Evolutionary conservation across 345 rosid genomes (phyloP), one percentile per base, ranked within the genome.

Genomic region (Eucalyptus curtisii): DNA sequence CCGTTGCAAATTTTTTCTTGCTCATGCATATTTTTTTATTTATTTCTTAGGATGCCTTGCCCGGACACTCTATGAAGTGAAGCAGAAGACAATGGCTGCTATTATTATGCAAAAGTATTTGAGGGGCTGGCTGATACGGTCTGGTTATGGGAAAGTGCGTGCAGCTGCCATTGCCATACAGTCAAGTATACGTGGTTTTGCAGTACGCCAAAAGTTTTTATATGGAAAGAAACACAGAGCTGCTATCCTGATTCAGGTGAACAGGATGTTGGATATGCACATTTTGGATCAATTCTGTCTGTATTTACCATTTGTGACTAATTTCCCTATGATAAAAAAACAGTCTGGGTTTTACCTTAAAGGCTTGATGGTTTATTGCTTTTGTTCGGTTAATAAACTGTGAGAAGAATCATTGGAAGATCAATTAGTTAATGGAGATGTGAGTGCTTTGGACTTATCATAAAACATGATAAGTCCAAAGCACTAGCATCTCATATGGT

Each of bases 161-260:
- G 93, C 93, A 40, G 97, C 97, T 87, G 92, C 95, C 88, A 85
- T 93, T 88, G 71, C 90, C 88, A 87, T 98, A 47, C 99, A 98
- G 93, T 94, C 98, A 87, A 90, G 89, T 89, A 92, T 98, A 82
- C 95, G 94, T 66, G 96, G 96, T 90, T 93, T 95, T 92, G 94
- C 92, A 90, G 90, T 92, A 87, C 95, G 97, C 64, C 89, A 91
- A 88, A 94, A 90, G 87, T 95, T 94, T 92, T 68, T 94, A 87
- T 90, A 89, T 86, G 90, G 85, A 88, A 98, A 93, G 97, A 93
- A 92, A 89, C 93, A 91, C n/a, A 93, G 92, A 91, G 97, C 99
- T 92, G 97, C 98, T 20, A 82, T 90, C 42, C 53, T 94, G 19
- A 96, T 98, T 92, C 99, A 97, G 99, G 99, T 96, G 89, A 88